Conservation (phyloP, 2,329 filamentous ascomycete species). For the Samsoniella hepiali region DNA sequence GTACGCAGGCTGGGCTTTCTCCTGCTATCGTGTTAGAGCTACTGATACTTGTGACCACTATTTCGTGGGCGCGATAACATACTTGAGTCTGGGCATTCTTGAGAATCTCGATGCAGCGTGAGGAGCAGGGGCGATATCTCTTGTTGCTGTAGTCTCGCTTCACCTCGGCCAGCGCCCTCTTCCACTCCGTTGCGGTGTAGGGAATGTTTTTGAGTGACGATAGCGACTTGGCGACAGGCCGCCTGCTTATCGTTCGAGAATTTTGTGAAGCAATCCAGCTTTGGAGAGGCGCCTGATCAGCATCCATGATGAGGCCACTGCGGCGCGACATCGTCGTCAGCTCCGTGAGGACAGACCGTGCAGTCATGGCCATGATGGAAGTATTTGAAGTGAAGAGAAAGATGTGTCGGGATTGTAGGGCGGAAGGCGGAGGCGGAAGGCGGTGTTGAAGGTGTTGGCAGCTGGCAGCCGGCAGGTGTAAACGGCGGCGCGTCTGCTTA, state of each 20-base stretch:
- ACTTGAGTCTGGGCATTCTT: slow-evolving; percentile 45
- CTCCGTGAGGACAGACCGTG: background rate
- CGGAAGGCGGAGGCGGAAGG: background rate
- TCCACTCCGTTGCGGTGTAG: slow-evolving; percentile 50
- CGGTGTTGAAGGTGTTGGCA: slow-evolving; percentile 9
- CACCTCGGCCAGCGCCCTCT: slow-evolving; percentile 47
- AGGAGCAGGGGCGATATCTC: slow-evolving; percentile 51
- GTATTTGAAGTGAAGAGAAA: background rate
- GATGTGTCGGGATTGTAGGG: background rate
- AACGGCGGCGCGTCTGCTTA: background rate
- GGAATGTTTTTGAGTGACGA: slow-evolving; percentile 34
- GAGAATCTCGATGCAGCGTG: slow-evolving; percentile 52
- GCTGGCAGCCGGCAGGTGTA: slow-evolving; percentile 1
- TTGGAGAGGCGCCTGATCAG: slow-evolving; percentile 4
- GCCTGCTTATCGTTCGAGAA: slow-evolving; percentile 13
- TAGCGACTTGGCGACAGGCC: slow-evolving; percentile 21
- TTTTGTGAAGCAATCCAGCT: slow-evolving; percentile 16
- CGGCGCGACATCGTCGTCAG: background rate
- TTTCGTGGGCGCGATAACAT: slow-evolving; percentile 25
- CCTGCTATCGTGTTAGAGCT: slow-evolving; percentile 21
- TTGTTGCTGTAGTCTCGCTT: slow-evolving; percentile 52
- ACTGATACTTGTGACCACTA: background rate
- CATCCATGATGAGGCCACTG: background rate
- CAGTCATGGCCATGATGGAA: background rate
- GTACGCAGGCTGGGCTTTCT: slow-evolving; percentile 49